Conservation (phyloP, 2,329 filamentous ascomycete species). For the Thyridium curvatum region DNA sequence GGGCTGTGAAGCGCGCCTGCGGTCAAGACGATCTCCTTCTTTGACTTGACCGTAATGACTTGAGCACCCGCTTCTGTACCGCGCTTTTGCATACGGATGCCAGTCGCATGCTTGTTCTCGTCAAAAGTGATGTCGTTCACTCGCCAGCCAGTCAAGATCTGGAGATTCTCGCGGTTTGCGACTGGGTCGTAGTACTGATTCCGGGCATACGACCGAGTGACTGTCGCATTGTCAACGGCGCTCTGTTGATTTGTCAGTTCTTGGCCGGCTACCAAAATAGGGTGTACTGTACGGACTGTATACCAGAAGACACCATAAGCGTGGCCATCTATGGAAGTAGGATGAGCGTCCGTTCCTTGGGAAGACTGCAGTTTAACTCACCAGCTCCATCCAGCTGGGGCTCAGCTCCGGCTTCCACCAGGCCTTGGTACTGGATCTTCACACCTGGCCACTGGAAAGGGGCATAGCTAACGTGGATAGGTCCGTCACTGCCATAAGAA, state of each 20-base stretch:
- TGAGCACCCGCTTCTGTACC: not conserved
- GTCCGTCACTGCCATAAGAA: conserved; percentile 1
- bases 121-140: conserved; percentile 2
- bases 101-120: not conserved
- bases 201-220: conserved; percentile 3
- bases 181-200: conserved; percentile 1
- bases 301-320: conserved; percentile 3
- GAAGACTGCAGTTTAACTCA: too few relatives aligned
- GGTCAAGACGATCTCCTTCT: conserved; percentile 47
- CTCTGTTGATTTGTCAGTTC: not conserved
- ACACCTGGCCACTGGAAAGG: conserved; percentile 5
- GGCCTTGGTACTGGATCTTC: not conserved
- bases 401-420: not conserved
- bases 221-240: conserved; percentile 3
- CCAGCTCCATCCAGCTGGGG: too few relatives aligned
- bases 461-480: conserved; percentile 4
- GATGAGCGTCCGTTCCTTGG: too few relatives aligned
- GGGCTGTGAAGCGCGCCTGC: conserved; percentile 51
- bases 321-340: not conserved
- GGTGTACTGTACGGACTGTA: not conserved
- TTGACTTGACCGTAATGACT: conserved; percentile 2
- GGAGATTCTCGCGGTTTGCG: conserved; percentile 1
- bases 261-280: too few relatives aligned
- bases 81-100: not conserved
- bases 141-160: not conserved